Evolutionary conservation across 768 basidiomycete genomes (phyloP).

Genomic region (Chalciporus piperatus): DNA sequence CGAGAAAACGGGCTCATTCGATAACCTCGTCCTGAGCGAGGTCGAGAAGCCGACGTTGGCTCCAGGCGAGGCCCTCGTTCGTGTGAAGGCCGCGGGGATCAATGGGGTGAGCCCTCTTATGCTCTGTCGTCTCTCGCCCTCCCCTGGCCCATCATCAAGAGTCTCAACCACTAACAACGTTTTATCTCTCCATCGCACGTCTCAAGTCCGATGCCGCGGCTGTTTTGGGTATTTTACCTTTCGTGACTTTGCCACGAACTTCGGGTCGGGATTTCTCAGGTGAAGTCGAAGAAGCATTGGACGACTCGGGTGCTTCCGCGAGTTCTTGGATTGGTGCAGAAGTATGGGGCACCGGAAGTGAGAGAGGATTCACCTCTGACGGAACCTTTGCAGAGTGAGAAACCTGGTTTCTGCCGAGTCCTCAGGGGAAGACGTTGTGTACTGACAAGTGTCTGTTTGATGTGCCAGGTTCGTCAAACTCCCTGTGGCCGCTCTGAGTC

Average conservation of each 20-base stretch:
- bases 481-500: slow-evolving; percentile 28
- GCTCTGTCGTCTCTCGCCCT: background rate
- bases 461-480: slow-evolving; percentile 28
- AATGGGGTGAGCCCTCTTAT: slow-evolving; percentile 26
- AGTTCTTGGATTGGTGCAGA: slow-evolving; percentile 27
- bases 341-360: slow-evolving; percentile 35
- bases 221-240: slow-evolving; percentile 25
- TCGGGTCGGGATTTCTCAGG: slow-evolving; percentile 35
- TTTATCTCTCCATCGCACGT: background rate
- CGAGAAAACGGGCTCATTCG: slow-evolving; percentile 30
- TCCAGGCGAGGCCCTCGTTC: slow-evolving; percentile 34
- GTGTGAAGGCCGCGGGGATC: slow-evolving; percentile 32
- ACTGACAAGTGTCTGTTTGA: background rate
- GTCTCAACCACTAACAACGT: background rate
- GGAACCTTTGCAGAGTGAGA: slow-evolving; percentile 36
- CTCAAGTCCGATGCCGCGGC: slow-evolving; percentile 31
- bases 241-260: slow-evolving; percentile 33
- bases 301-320: slow-evolving; percentile 17
- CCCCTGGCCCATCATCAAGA: background rate
- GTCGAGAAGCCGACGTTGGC: slow-evolving; percentile 25
- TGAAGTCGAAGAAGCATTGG: slow-evolving; percentile 32
- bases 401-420: background rate
- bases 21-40: slow-evolving; percentile 21
- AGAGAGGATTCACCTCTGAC: slow-evolving; percentile 31
- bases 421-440: background rate